Conservation (phyloP, 306 rosid species). For the Dryas drummondii region DNA sequence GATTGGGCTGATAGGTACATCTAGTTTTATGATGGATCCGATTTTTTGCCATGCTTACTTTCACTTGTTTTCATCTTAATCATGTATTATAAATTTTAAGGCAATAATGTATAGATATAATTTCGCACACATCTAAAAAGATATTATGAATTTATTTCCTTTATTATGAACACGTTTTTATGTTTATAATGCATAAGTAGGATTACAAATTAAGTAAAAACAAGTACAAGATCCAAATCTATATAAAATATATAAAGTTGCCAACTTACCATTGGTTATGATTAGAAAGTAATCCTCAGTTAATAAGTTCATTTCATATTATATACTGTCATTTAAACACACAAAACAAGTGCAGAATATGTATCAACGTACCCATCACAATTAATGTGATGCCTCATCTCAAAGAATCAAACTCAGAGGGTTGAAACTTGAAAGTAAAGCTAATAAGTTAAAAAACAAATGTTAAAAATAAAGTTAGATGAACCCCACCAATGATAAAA, state of each 20-base stretch:
- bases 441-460: neutral
- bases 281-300: neutral
- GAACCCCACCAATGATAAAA: slow-evolving; percentile 28
- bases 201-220: too few species aligned
- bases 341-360: neutral
- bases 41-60: too few species aligned
- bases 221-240: too few species aligned
- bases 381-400: neutral
- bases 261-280: neutral
- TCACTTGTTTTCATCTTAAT: too few species aligned
- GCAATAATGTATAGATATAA: too few species aligned
- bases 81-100: too few species aligned
- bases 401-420: neutral
- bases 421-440: slow-evolving; percentile 4
- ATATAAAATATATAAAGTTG: too few species aligned
- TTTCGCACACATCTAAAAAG: too few species aligned
- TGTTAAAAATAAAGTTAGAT: slow-evolving; percentile 3
- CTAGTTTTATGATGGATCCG: neutral
- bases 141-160: too few species aligned
- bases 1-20: neutral
- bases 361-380: neutral
- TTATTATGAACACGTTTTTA: too few species aligned
- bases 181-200: too few species aligned
- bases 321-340: neutral
- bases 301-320: neutral